Evolutionary conservation across 345 rosid genomes (phyloP).

Genomic region (Gynandropsis gynandra): DNA sequence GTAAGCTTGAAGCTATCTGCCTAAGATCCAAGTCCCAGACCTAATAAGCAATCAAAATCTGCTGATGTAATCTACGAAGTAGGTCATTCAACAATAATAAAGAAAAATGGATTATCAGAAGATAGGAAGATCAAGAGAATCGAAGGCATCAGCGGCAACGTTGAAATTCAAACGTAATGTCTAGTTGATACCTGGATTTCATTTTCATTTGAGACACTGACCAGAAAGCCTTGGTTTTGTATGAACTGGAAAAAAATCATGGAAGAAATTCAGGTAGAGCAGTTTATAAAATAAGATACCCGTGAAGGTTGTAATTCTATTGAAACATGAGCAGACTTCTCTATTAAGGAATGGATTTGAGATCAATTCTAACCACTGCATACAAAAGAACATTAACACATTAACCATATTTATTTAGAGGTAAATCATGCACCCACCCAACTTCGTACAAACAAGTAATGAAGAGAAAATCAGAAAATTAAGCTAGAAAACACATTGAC

Average conservation of each 20-base stretch:
- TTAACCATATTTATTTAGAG: slow-evolving; percentile 2
- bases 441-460: slow-evolving; percentile 12
- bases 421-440: neutral
- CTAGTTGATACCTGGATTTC: slow-evolving; percentile 59
- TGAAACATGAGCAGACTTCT: slow-evolving; percentile 9
- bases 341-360: slow-evolving; percentile 6
- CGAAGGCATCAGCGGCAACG: slow-evolving; percentile 12
- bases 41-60: slow-evolving; percentile 32
- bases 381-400: neutral
- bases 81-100: slow-evolving; percentile 12
- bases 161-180: slow-evolving; percentile 18
- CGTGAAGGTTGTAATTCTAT: slow-evolving; percentile 3
- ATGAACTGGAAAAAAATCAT: slow-evolving; percentile 48
- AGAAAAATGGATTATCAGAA: slow-evolving; percentile 10
- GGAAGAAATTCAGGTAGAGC: slow-evolving; percentile 12
- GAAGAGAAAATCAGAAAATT: slow-evolving; percentile 4
- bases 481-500: slow-evolving; percentile 10
- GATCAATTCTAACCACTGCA: slow-evolving; percentile 9
- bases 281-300: neutral
- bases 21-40: slow-evolving; percentile 80
- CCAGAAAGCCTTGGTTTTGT: slow-evolving; percentile 68
- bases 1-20: slow-evolving; percentile 38
- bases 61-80: slow-evolving; percentile 4
- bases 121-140: slow-evolving; percentile 11
- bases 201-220: slow-evolving; percentile 55